Evolutionary conservation across 345 rosid genomes (phyloP), one percentile per base, ranked within the genome.

Genomic region (Populus alba): DNA sequence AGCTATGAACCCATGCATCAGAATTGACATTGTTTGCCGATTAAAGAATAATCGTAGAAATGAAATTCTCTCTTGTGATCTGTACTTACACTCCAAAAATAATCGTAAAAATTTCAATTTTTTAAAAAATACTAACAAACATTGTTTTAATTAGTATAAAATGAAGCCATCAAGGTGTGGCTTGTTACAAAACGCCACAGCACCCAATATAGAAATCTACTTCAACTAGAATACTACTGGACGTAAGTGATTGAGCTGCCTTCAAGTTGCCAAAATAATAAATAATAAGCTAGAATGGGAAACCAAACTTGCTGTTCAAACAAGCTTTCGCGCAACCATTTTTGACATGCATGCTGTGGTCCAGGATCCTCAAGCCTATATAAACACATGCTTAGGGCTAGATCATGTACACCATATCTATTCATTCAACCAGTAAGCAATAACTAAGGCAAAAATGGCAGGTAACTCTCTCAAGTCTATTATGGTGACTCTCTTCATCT

Each of bases 401-500:
- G 62, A 8, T 20, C 25, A 57, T 57, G 12, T 2, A 10, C 3
- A 57, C 20, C 27, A 2, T 59, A 59, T 10, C 63, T 4, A n/a
- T n/a, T 10, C 63, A 59, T n/a, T 22, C 3, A 55, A 4, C 2
- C 16, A 12, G 61, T 3, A 22, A 22, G 10, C 63, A n/a, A n/a
- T 10, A 57, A 43, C 6, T 6, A 29, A 7, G 22, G 23, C 2
- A 11, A 6, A n/a, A 3, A 78, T 78, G 81, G 53, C 81, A 47
- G 17, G 25, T 22, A 51, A 6, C 59, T 77, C 80, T 77, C 31
- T 55, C 20, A 72, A 45, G 35, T 51, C 66, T 38, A 5, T 68
- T 10, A 1, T 76, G 39, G 79, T 57, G 20, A 57, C 69, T 31
- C 41, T 77, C 68, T 38, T 78, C 66, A 18, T 72, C 35, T 63